Conservation (phyloP, 129 eudicot genomes). For the Lactuca sativa region DNA sequence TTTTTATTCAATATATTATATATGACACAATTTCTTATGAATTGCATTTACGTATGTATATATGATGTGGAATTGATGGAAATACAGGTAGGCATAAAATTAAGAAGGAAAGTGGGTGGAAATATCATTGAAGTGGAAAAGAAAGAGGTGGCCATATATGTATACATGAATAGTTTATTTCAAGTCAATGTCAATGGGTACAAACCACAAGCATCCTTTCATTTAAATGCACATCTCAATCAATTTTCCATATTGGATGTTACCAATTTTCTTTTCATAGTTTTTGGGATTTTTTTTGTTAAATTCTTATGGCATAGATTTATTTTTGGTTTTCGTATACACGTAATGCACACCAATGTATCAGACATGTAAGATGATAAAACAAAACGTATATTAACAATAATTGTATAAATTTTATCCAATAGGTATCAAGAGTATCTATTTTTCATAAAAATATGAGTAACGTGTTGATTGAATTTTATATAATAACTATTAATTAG, state of each 20-base stretch:
- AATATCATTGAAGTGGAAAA: constrained; percentile 9
- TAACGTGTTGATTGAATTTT: too few relatives aligned
- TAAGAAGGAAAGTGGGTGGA: constrained; percentile 18
- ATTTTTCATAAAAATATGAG: background rate
- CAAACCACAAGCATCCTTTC: constrained; percentile 27
- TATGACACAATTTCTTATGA: too few relatives aligned
- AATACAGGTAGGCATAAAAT: background rate
- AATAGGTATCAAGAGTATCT: background rate
- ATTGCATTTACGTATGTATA: background rate
- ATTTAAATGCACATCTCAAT: constrained; percentile 12
- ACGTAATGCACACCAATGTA: too few relatives aligned
- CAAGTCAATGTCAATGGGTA: constrained; percentile 29
- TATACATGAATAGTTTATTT: constrained; percentile 12
- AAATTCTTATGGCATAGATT: background rate
- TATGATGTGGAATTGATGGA: background rate
- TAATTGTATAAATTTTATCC: background rate
- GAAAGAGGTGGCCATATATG: constrained; percentile 28
- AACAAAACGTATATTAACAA: too few relatives aligned
- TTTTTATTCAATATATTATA: too few relatives aligned
- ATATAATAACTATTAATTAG: too few relatives aligned
- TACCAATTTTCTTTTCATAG: background rate
- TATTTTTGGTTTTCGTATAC: background rate
- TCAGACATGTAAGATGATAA: too few relatives aligned
- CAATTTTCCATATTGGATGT: constrained; percentile 10
- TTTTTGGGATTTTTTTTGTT: background rate